Evolutionary conservation across 768 basidiomycete genomes (phyloP).

Genomic region (Dioszegia crocea): DNA sequence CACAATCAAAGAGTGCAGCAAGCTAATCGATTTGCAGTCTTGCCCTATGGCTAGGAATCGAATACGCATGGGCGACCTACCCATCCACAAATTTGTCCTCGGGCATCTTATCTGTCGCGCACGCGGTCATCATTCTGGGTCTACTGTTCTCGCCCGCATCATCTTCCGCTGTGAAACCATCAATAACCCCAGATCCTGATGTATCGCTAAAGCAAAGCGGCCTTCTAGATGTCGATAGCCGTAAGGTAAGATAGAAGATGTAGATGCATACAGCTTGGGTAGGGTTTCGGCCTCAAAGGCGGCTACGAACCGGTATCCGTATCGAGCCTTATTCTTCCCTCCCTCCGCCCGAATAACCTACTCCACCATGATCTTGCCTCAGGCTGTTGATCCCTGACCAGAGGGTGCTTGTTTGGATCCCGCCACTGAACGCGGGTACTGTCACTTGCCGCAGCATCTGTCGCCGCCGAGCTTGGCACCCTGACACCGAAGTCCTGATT

Average conservation of each 20-base stretch:
- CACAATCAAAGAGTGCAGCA: neutral
- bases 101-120: constrained; percentile 55
- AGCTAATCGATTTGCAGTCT: constrained; percentile 55
- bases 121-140: constrained; percentile 58
- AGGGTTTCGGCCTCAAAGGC: too few species aligned
- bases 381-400: neutral
- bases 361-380: constrained; percentile 16
- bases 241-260: neutral
- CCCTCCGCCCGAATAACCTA: constrained; percentile 8
- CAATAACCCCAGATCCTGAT: neutral
- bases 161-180: neutral
- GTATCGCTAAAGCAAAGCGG: neutral
- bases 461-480: neutral
- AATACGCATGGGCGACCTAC: constrained; percentile 84
- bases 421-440: neutral
- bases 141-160: neutral
- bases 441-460: neutral
- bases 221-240: neutral
- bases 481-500: neutral
- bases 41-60: constrained; percentile 60
- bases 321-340: constrained; percentile 4
- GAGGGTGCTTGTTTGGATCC: neutral
- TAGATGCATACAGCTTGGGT: too few species aligned
- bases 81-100: constrained; percentile 74
- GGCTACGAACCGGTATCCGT: too few species aligned